Conservation (phyloP, 768 basidiomycete genomes). For the Panus rudis region DNA sequence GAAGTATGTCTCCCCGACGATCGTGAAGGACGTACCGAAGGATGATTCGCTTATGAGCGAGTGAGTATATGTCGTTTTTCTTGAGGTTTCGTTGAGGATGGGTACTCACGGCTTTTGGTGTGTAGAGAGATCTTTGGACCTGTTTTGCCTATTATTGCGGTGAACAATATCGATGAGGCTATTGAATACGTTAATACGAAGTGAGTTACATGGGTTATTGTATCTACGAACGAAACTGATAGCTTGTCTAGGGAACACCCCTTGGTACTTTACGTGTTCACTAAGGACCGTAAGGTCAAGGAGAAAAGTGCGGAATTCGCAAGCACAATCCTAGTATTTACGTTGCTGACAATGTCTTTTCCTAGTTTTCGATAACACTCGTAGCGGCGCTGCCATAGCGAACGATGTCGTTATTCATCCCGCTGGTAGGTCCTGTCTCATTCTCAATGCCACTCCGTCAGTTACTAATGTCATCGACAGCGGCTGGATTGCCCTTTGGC, state of each 20-base stretch:
- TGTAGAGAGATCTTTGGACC: constrained; percentile 81
- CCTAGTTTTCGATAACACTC: constrained; percentile 61
- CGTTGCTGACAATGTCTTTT: background rate
- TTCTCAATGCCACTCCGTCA: background rate
- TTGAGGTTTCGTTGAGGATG: background rate
- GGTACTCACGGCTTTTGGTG: background rate
- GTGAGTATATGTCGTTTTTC: constrained; percentile 32
- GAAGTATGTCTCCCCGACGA: constrained; percentile 64
- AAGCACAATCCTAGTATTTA: too few relatives aligned
- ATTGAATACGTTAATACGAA: constrained; percentile 58
- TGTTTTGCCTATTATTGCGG: constrained; percentile 65
- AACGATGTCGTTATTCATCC: constrained; percentile 65
- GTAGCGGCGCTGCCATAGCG: constrained; percentile 60
- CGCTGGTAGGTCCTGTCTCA: constrained; percentile 5
- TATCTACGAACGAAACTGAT: background rate
- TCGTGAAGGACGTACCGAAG: constrained; percentile 53
- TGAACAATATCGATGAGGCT: constrained; percentile 64
- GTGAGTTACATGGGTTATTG: constrained; percentile 30
- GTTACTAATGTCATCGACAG: constrained; percentile 22
- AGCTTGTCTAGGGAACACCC: constrained; percentile 53
- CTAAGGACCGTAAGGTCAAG: constrained; percentile 50
- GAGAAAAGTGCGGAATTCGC: constrained; percentile 39
- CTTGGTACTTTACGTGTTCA: constrained; percentile 73
- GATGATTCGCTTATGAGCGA: constrained; percentile 75
- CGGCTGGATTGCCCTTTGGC: constrained; percentile 65